Evolutionary conservation across 1,139 yeast species (phyloP), one percentile per base, ranked within the genome.

Genomic region (Kluyveromyces marxianus): DNA sequence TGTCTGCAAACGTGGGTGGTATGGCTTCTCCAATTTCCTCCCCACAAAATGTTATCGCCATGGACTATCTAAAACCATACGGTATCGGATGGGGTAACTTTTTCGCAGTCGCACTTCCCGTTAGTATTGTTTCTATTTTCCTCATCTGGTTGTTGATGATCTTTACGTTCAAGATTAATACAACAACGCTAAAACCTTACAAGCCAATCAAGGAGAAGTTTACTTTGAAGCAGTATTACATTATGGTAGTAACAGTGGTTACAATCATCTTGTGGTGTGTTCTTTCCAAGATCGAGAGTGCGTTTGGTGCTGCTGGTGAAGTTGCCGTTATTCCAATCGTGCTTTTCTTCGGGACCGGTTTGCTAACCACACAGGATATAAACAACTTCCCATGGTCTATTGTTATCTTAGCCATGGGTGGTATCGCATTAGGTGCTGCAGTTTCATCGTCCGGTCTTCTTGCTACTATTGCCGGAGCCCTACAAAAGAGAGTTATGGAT

Each of bases 11-110:
- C 58, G 67, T 81, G 41, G 89, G 87, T 34, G 90, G 90, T 54
- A 80, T 83, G 86, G 79, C 88, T 0, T 79, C 86, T n/a, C 90
- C 90, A 14, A 83, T 83, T 51, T 81, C 89, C 0, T 81, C 87
- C 4, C 90, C 90, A 1, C 90, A 83, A 60, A 83, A 83, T 54
- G 81, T 83, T 68, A 79, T 83, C 49, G 86, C 88, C 2, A 79
- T 82, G 69, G 80, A 81, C 42, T 76, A 81, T 41, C 71, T 83
- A 73, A 72, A 72, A 8, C 81, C 83, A 0, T 79, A 75, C 50
- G 85, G 84, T 26, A 62, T 70, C 37, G 77, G 83, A 3, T 83
- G 90, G 90, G 87, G 87, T 42, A 81, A 81, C 59, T 83, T 87
- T 82, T 79, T 83, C 57, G 82, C 78, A 10, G 75, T 82, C 47